Evolutionary conservation across 208 protist species (phyloP).

Genomic region (Tritrichomonas foetus): DNA sequence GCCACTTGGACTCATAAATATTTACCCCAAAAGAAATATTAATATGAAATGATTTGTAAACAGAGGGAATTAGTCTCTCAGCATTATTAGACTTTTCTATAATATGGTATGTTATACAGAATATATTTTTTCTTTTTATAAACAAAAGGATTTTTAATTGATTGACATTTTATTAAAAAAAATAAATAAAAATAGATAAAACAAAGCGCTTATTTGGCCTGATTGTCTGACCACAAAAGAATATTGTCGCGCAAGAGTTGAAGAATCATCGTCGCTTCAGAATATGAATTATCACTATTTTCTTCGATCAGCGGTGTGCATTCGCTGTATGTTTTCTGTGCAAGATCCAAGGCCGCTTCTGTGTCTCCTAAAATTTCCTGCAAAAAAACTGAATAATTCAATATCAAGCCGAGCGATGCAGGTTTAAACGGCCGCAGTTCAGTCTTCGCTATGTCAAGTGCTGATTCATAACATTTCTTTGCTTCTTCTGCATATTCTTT

Average conservation of each 20-base stretch:
- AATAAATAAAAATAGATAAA: no score
- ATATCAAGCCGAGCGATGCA: slow-evolving; percentile 71
- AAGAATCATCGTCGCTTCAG: slow-evolving; percentile 72
- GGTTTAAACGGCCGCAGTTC: slow-evolving; percentile 67
- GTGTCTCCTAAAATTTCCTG: slow-evolving; percentile 69
- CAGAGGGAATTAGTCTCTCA: no score
- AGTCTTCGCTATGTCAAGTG: slow-evolving; percentile 58
- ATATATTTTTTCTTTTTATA: no score
- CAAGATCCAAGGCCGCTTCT: slow-evolving; percentile 65
- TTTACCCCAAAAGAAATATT: no score
- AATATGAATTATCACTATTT: slow-evolving; percentile 56
- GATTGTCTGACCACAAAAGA: slow-evolving; percentile 62
- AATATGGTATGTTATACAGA: no score
- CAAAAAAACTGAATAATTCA: slow-evolving; percentile 78
- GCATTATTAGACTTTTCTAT: no score
- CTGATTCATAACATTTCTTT: slow-evolving; percentile 65
- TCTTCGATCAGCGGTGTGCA: background rate
- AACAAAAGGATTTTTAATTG: no score
- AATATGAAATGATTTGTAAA: no score
- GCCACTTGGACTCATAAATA: no score
- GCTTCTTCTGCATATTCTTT: slow-evolving; percentile 56
- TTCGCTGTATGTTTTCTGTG: slow-evolving; percentile 66
- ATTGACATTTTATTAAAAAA: no score
- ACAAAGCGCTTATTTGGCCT: no score
- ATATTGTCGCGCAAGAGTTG: slow-evolving; percentile 75